Conservation (phyloP, 1,284 basidiomycete species). For the Takashimella tepidaria region DNA sequence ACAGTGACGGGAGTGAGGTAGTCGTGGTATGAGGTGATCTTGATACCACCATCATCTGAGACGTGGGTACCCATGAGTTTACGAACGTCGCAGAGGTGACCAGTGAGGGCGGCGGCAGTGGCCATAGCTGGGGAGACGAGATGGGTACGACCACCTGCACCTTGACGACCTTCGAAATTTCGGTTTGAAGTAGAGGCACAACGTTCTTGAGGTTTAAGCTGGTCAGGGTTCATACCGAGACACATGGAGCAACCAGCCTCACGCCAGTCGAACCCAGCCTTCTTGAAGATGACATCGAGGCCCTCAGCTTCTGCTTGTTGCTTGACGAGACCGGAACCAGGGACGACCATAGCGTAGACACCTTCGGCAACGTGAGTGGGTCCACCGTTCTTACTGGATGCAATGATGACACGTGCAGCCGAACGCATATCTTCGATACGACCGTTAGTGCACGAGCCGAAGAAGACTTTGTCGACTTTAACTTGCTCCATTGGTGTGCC, state of each 20-base stretch:
- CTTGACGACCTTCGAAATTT: slow-evolving; percentile 92
- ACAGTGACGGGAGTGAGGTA: slow-evolving; percentile 71
- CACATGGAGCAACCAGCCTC: slow-evolving; percentile 99
- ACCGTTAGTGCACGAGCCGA: slow-evolving; percentile 95
- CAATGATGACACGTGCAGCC: slow-evolving; percentile 73
- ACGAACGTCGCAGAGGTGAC: slow-evolving; percentile 82
- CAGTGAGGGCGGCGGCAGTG: slow-evolving; percentile 84
- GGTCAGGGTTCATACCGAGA: slow-evolving; percentile 95
- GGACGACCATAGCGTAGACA: slow-evolving; percentile 90
- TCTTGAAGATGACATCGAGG: slow-evolving; percentile 82
- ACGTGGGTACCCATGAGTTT: slow-evolving; percentile 61
- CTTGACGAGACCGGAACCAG: slow-evolving; percentile 90
- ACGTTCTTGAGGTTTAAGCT: slow-evolving; percentile 80
- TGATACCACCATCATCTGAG: slow-evolving; percentile 54
- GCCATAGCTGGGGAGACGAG: slow-evolving; percentile 94
- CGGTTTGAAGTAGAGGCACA: slow-evolving; percentile 96
- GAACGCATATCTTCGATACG: slow-evolving; percentile 93
- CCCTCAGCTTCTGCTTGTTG: slow-evolving; percentile 93
- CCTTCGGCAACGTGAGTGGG: slow-evolving; percentile 63
- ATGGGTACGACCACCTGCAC: slow-evolving; percentile 87
- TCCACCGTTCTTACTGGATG: slow-evolving; percentile 43
- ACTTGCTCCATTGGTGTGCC: slow-evolving; percentile 81
- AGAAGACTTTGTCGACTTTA: slow-evolving; percentile 87
- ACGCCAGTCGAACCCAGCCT: slow-evolving; percentile 94
- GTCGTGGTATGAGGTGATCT: slow-evolving; percentile 63